Percentiles rank a stretch among this genome's conserved stretches.
These are phyloP conservation scores for Glycyrrhiza uralensis DNA, from an alignment of 306 rosid species.

Conservation along the genomic window DNA sequence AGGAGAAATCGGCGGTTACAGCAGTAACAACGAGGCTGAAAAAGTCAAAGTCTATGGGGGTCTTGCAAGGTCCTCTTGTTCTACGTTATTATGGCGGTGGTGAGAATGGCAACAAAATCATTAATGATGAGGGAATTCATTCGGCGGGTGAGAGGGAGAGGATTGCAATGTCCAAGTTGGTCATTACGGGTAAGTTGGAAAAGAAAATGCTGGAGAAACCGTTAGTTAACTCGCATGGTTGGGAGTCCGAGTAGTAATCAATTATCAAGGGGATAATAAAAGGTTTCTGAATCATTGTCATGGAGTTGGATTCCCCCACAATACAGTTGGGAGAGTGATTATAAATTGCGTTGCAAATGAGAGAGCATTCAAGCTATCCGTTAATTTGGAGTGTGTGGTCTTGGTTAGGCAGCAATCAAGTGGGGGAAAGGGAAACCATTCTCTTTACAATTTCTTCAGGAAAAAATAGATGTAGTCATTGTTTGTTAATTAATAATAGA, in stretches of 20 bases:
- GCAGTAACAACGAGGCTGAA: slow-evolving; percentile 35
- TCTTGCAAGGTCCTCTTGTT: slow-evolving; percentile 21
- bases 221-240: slow-evolving; percentile 27
- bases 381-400: too few relatives aligned
- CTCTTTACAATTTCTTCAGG: background rate
- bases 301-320: too few relatives aligned
- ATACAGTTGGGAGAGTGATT: too few relatives aligned
- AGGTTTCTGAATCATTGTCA: too few relatives aligned
- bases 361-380: too few relatives aligned
- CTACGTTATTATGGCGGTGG: background rate
- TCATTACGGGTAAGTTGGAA: slow-evolving; percentile 28
- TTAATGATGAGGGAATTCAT: background rate
- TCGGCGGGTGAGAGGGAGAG: slow-evolving; percentile 12
- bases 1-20: slow-evolving; percentile 24
- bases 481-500: too few relatives aligned
- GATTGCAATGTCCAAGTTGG: slow-evolving; percentile 41
- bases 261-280: too few relatives aligned
- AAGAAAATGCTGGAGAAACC: slow-evolving; percentile 45
- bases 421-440: background rate
- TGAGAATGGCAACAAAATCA: too few relatives aligned
- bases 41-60: slow-evolving; percentile 73
- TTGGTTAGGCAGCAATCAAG: background rate
- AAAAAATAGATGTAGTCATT: too few relatives aligned
- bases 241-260: background rate
- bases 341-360: too few relatives aligned